Evolutionary conservation across 768 basidiomycete species (phyloP).

Genomic region (Leccinum variicolor): DNA sequence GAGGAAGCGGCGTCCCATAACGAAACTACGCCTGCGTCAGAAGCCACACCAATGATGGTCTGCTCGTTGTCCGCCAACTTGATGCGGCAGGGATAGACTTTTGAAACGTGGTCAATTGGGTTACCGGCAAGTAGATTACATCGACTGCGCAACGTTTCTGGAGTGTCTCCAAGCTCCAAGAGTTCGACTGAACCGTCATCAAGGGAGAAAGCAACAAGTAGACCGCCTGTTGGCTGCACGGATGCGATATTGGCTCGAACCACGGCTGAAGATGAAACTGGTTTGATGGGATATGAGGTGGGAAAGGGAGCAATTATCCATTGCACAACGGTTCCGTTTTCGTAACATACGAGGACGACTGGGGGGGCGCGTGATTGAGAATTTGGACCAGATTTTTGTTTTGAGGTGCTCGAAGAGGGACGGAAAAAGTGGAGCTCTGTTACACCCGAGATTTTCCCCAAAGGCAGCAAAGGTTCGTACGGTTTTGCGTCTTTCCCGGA

Average conservation of each 20-base stretch:
- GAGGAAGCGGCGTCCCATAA: slow-evolving; percentile 72
- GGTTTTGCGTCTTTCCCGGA: slow-evolving; percentile 35
- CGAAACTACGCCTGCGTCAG: slow-evolving; percentile 65
- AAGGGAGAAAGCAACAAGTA: slow-evolving; percentile 56
- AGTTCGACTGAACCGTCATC: slow-evolving; percentile 69
- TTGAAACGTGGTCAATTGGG: slow-evolving; percentile 49
- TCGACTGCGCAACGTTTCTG: slow-evolving; percentile 39
- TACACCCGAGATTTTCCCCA: slow-evolving; percentile 46
- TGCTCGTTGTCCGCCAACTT: slow-evolving; percentile 49
- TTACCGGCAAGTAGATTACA: slow-evolving; percentile 60
- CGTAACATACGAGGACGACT: slow-evolving; percentile 50
- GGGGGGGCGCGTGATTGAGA: slow-evolving; percentile 11
- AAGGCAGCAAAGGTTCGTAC: slow-evolving; percentile 40
- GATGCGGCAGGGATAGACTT: slow-evolving; percentile 50
- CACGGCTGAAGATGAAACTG: slow-evolving; percentile 43
- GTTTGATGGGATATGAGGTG: slow-evolving; percentile 35
- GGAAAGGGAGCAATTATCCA: slow-evolving; percentile 38
- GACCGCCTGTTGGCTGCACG: slow-evolving; percentile 43
- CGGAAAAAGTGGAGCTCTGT: slow-evolving; percentile 49
- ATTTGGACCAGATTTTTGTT: slow-evolving; percentile 18
- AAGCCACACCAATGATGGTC: slow-evolving; percentile 58
- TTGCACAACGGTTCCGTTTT: slow-evolving; percentile 54
- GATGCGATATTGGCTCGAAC: slow-evolving; percentile 48
- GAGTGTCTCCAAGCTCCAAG: slow-evolving; percentile 46
- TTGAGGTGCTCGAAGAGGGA: slow-evolving; percentile 4